Conservation (phyloP, 208 protist genomes). For the Endotrypanum monterogeii region DNA sequence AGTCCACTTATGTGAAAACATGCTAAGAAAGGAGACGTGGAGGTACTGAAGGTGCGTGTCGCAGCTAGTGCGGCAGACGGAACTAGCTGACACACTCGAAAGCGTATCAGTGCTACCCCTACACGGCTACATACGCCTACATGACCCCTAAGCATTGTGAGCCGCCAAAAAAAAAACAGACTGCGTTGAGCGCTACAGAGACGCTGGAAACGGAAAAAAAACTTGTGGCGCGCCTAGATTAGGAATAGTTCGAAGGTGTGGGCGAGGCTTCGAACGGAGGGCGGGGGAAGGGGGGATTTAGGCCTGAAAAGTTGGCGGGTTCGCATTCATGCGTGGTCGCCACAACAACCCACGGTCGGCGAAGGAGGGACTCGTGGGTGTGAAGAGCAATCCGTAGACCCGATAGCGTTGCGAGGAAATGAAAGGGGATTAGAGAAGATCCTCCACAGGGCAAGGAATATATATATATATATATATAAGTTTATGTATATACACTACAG, state of each 20-base stretch:
- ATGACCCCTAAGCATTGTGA: slow-evolving; percentile 1
- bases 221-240: neutral
- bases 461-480: too few species aligned
- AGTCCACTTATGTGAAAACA: neutral
- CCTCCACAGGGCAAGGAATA: neutral
- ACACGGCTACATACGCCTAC: slow-evolving; percentile 1
- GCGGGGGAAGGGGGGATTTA: neutral
- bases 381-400: slow-evolving; percentile 1
- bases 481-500: neutral
- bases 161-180: neutral
- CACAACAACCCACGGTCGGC: neutral
- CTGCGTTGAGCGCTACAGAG: neutral
- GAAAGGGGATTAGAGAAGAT: neutral
- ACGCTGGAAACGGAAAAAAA: neutral
- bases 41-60: slow-evolving; percentile 5
- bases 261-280: neutral
- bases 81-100: neutral
- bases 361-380: neutral
- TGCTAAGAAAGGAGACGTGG: slow-evolving; percentile 6
- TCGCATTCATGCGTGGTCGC: neutral
- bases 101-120: neutral
- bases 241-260: neutral
- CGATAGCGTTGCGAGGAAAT: neutral
- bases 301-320: neutral
- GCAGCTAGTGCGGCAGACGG: neutral